These are phyloP conservation scores for Apiospora rasikravindrae DNA, from an alignment of 2,329 filamentous ascomycete species.

Conservation along the genomic window DNA sequence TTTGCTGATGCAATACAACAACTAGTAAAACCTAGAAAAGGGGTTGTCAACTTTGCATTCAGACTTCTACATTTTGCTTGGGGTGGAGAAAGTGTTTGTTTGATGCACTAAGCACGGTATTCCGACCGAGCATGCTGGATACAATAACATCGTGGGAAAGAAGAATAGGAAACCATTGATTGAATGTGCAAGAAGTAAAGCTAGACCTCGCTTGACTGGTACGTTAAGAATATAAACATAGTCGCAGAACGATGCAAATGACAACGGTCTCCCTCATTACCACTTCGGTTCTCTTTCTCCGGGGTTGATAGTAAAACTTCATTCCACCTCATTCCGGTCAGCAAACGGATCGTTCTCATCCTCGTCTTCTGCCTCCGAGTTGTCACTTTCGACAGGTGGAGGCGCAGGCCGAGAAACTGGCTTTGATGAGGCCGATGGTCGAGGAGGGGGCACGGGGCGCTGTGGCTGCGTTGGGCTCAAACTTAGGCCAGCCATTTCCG, in stretches of 20 bases:
- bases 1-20: background rate
- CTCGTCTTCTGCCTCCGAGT: conserved; percentile 63
- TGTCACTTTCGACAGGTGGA: conserved; percentile 56
- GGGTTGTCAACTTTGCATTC: background rate
- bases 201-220: background rate
- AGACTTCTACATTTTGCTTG: background rate
- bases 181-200: background rate
- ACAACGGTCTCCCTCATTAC: background rate
- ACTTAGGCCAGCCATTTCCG: conserved; percentile 52
- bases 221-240: background rate
- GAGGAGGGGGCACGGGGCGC: conserved; percentile 52
- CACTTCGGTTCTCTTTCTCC: conserved; percentile 43
- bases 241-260: background rate
- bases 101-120: background rate
- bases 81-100: background rate
- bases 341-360: conserved; percentile 83
- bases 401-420: conserved; percentile 55
- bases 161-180: background rate
- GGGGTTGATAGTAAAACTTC: conserved; percentile 46
- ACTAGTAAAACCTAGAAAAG: background rate
- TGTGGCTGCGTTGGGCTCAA: conserved; percentile 45
- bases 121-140: background rate
- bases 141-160: background rate
- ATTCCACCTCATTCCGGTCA: conserved; percentile 40
- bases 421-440: conserved; percentile 51